Evolutionary conservation across 192 early-diverging fungal species (phyloP).

Genomic region (Gryganskiella cystojenkinii): DNA sequence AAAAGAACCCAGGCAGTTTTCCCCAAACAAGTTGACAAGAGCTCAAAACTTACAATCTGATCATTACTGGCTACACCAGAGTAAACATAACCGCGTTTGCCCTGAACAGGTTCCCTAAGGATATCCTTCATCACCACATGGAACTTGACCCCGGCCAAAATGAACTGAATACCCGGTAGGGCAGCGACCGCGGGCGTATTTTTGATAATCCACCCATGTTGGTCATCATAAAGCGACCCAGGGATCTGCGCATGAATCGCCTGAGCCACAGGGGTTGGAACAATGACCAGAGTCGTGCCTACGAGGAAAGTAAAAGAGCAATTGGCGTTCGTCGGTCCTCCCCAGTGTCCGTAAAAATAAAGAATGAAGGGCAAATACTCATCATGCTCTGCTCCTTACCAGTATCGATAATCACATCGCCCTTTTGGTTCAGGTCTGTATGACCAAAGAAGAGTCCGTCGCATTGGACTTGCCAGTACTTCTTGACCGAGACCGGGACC

Average conservation of each 20-base stretch:
- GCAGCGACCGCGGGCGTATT: constrained; percentile 33
- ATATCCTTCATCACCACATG: constrained; percentile 50
- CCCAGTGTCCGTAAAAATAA: no score
- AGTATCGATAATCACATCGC: constrained; percentile 61
- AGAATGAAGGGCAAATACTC: no score
- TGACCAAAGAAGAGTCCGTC: constrained; percentile 46
- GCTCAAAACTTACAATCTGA: constrained; percentile 31
- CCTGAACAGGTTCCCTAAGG: constrained; percentile 27
- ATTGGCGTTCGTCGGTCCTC: background rate
- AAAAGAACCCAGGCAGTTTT: no score
- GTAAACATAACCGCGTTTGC: constrained; percentile 39
- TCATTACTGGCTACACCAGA: constrained; percentile 40
- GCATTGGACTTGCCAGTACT: constrained; percentile 68
- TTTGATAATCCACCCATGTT: constrained; percentile 54
- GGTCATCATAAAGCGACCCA: constrained; percentile 29
- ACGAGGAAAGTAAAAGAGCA: background rate
- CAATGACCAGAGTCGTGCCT: constrained; percentile 66
- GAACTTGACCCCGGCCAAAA: constrained; percentile 38
- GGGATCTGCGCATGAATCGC: constrained; percentile 56
- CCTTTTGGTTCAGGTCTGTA: constrained; percentile 13
- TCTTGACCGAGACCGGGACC: constrained; percentile 58
- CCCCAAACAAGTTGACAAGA: no score
- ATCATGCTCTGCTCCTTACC: no score
- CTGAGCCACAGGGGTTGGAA: constrained; percentile 48
- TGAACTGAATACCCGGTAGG: constrained; percentile 23